Conservation (phyloP, 1,284 basidiomycete species). For the Apiotrichum laibachii region DNA sequence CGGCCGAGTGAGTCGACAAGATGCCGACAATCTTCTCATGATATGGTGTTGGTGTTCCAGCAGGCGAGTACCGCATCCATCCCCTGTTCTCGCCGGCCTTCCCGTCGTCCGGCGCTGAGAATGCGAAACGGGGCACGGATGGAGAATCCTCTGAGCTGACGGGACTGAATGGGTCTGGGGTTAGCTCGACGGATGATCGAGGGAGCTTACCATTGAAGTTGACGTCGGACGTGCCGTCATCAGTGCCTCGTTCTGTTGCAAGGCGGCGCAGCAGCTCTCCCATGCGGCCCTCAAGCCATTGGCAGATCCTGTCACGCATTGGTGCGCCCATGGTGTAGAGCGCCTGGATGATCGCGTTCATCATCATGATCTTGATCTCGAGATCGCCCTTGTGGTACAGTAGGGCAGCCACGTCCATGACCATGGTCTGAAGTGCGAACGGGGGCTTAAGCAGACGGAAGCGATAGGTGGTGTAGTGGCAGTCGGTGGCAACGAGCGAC, state of each 20-base stretch:
- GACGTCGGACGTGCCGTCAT: not conserved
- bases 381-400: constrained; percentile 51
- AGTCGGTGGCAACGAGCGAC: constrained; percentile 30
- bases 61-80: constrained; percentile 37
- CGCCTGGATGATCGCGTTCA: constrained; percentile 37
- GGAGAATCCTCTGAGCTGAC: not conserved
- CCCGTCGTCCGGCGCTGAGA: constrained; percentile 15
- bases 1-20: constrained; percentile 24
- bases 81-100: constrained; percentile 12
- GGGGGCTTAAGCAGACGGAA: constrained; percentile 39
- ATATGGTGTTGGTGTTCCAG: constrained; percentile 16
- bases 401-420: constrained; percentile 48
- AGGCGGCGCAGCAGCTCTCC: constrained; percentile 27
- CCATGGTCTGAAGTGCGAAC: constrained; percentile 40
- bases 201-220: constrained; percentile 14
- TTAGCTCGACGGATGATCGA: not conserved
- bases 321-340: constrained; percentile 42
- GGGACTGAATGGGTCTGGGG: constrained; percentile 15
- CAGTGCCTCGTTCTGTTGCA: constrained; percentile 23
- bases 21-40: constrained; percentile 24
- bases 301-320: constrained; percentile 52
- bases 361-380: constrained; percentile 42
- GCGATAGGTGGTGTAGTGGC: constrained; percentile 28
- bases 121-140: constrained; percentile 20
- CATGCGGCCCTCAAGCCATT: constrained; percentile 51